A percentile compares a stretch with the other conserved stretches of the same genome.
Evolutionary conservation across 2,329 filamentous ascomycete species (phyloP).

Genomic region (Escovopsis sp.): DNA sequence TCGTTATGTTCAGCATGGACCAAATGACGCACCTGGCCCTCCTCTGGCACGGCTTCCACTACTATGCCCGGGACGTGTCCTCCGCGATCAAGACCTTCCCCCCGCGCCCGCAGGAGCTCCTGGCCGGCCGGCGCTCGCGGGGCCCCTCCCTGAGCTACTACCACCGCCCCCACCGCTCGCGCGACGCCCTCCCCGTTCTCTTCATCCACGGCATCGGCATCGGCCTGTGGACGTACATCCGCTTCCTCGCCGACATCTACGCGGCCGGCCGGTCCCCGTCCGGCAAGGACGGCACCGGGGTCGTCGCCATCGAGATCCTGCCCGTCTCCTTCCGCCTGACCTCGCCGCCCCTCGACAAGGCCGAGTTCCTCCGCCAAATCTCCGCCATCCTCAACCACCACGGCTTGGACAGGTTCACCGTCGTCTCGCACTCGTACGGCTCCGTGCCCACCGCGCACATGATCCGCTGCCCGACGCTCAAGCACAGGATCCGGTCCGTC

Average conservation of each 20-base stretch:
- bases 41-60: slow-evolving; percentile 33
- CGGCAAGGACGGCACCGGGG: slow-evolving; percentile 33
- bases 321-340: slow-evolving; percentile 51
- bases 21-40: slow-evolving; percentile 32
- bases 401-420: slow-evolving; percentile 40
- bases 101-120: slow-evolving; percentile 35
- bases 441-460: slow-evolving; percentile 49
- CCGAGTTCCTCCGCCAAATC: slow-evolving; percentile 42
- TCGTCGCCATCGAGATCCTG: slow-evolving; percentile 52
- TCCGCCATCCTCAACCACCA: slow-evolving; percentile 41
- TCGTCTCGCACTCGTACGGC: slow-evolving; percentile 51
- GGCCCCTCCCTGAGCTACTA: slow-evolving; percentile 45
- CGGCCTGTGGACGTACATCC: slow-evolving; percentile 47
- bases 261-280: slow-evolving; percentile 16
- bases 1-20: slow-evolving; percentile 40
- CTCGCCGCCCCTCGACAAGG: slow-evolving; percentile 31
- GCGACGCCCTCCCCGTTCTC: slow-evolving; percentile 38
- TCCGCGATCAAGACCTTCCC: slow-evolving; percentile 35
- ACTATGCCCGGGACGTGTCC: slow-evolving; percentile 25
- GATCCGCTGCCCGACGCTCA: slow-evolving; percentile 32
- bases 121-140: slow-evolving; percentile 31
- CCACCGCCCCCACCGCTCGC: slow-evolving; percentile 43
- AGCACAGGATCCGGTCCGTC: slow-evolving; percentile 33
- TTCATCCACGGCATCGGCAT: slow-evolving; percentile 61
- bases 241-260: slow-evolving; percentile 37